These are phyloP conservation scores for Crithidia expoeki DNA, from an alignment of 208 protist genomes.

Conservation along the genomic window DNA sequence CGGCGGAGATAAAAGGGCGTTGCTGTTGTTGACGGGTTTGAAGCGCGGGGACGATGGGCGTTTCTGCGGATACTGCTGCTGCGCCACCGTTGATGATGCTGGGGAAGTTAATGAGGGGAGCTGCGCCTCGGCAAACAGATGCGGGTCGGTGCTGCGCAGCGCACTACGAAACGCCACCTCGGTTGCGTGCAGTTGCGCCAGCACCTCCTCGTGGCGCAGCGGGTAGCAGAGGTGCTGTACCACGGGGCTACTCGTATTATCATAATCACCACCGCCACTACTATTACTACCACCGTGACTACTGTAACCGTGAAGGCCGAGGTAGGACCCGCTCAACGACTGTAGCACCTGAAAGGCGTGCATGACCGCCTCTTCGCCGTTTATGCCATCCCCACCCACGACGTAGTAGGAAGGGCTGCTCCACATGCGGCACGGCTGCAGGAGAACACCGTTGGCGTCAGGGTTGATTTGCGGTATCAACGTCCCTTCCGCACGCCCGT, in stretches of 20 bases:
- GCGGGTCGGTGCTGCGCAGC: slow-evolving; percentile 27
- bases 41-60: background rate
- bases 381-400: slow-evolving; percentile 26
- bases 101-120: no score
- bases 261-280: background rate
- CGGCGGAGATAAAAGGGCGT: background rate
- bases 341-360: slow-evolving; percentile 33
- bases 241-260: background rate
- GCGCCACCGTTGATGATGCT: no score
- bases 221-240: slow-evolving; percentile 27
- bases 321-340: slow-evolving; percentile 28
- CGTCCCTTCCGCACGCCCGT: slow-evolving; percentile 13
- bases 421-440: slow-evolving; percentile 37
- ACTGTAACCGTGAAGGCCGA: slow-evolving; percentile 22
- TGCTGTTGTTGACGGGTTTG: background rate
- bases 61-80: slow-evolving; percentile 2
- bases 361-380: slow-evolving; percentile 16
- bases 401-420: slow-evolving; percentile 33
- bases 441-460: slow-evolving; percentile 33
- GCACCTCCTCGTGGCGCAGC: slow-evolving; percentile 15
- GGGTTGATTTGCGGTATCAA: slow-evolving; percentile 18
- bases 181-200: slow-evolving; percentile 26
- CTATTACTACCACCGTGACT: no score
- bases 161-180: slow-evolving; percentile 30
- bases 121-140: slow-evolving; percentile 14